A percentile compares a stretch with the other conserved stretches of the same genome.
Evolutionary conservation across 2,329 filamentous ascomycete species (phyloP).

Genomic region (Didymella lethalis): DNA sequence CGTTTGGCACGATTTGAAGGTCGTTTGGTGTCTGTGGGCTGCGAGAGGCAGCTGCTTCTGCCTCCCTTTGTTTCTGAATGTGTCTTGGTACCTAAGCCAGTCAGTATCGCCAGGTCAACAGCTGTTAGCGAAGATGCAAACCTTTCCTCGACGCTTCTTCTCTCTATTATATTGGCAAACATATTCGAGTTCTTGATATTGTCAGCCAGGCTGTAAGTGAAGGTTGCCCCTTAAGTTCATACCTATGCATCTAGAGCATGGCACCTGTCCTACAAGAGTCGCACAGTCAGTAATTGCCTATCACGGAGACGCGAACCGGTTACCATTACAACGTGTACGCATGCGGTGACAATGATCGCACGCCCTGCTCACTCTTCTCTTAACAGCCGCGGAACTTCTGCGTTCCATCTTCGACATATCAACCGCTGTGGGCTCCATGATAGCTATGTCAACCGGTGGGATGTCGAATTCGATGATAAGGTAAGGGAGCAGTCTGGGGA

Average conservation of each 20-base stretch:
- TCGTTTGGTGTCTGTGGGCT: conserved; percentile 41
- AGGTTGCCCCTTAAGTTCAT: conserved; percentile 62
- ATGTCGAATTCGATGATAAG: conserved; percentile 13
- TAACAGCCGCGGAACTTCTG: conserved; percentile 67
- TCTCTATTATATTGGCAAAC: conserved; percentile 91
- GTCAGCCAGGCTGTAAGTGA: conserved; percentile 23
- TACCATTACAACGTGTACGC: conserved; percentile 85
- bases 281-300: conserved; percentile 12
- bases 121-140: conserved; percentile 42
- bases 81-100: conserved; percentile 46
- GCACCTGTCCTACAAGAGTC: conserved; percentile 66
- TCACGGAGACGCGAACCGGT: conserved; percentile 1
- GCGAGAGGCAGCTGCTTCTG: conserved; percentile 38
- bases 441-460: conserved; percentile 27
- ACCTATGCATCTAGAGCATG: conserved; percentile 92
- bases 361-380: conserved; percentile 87
- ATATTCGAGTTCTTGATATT: conserved; percentile 75
- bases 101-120: conserved; percentile 19
- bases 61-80: conserved; percentile 50
- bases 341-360: conserved; percentile 97
- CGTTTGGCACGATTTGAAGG: conserved; percentile 33
- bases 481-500: conserved; percentile 33
- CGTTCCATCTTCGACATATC: conserved; percentile 45
- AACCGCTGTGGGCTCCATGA: conserved; percentile 40
- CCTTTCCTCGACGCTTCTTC: conserved; percentile 92